These are phyloP conservation scores for Eimeria necatrix DNA, from an alignment of 169 alveolate species.

Conservation along the genomic window DNA sequence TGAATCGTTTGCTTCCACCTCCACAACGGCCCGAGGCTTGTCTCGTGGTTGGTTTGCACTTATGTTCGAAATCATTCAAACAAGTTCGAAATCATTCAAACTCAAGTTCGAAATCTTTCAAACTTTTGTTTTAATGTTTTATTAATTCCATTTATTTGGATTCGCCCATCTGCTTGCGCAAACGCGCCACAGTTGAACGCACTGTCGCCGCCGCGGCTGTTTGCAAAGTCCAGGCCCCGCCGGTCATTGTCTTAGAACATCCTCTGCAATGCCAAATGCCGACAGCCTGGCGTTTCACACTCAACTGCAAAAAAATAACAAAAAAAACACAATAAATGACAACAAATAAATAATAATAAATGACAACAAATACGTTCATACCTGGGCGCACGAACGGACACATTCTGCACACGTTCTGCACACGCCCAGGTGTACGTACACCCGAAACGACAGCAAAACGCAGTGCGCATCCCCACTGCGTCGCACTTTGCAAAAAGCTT, in stretches of 20 bases:
- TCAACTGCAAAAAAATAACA: slow-evolving; percentile 85
- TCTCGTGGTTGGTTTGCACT: too few species aligned
- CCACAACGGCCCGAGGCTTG: too few species aligned
- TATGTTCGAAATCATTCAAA: too few species aligned
- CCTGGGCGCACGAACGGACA: not conserved
- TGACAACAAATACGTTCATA: not conserved
- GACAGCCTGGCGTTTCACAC: slow-evolving; percentile 96
- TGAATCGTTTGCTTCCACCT: too few species aligned
- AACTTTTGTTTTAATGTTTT: too few species aligned
- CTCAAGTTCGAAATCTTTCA: too few species aligned
- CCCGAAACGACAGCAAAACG: too few species aligned
- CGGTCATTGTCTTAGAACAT: slow-evolving; percentile 97
- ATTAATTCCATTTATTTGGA: not conserved
- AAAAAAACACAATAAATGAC: not conserved
- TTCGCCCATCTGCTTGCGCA: slow-evolving; percentile 82
- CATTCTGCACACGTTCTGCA: not conserved
- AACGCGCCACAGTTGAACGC: slow-evolving; percentile 87
- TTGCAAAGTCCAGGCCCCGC: slow-evolving; percentile 98
- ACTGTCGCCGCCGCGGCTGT: slow-evolving; percentile 98
- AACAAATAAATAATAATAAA: not conserved
- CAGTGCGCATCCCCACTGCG: too few species aligned
- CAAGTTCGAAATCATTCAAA: too few species aligned
- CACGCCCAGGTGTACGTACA: not conserved
- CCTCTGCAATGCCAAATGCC: slow-evolving; percentile 99
- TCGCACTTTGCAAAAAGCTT: too few species aligned